Conservation (phyloP, 179 eudicot genomes). For the Silene vulgaris region DNA sequence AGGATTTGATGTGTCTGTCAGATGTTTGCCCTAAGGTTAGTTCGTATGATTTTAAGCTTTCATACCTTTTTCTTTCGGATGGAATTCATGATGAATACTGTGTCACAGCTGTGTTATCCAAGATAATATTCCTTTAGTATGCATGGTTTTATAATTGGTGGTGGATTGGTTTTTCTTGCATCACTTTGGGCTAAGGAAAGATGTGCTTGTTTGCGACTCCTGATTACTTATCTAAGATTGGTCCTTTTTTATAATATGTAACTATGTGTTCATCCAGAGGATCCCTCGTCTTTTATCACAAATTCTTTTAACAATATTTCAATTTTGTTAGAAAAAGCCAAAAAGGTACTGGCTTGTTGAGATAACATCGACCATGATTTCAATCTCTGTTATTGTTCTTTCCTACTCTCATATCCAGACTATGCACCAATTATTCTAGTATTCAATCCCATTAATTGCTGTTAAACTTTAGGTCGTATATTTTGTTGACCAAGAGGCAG, state of each 20-base stretch:
- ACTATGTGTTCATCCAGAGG: background rate
- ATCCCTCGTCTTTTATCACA: background rate
- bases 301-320: background rate
- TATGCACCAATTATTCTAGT: background rate
- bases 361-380: background rate
- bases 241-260: background rate
- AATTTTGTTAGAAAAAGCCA: background rate
- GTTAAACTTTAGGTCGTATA: slow-evolving; percentile 48
- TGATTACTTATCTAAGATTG: background rate
- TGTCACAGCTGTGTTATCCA: slow-evolving; percentile 2
- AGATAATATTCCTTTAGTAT: background rate
- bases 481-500: slow-evolving; percentile 45
- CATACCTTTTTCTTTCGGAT: background rate
- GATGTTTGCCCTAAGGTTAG: slow-evolving; percentile 75
- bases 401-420: background rate
- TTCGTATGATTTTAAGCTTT: background rate
- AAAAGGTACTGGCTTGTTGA: background rate
- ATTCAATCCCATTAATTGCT: background rate
- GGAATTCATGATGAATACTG: background rate
- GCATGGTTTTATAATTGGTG: background rate
- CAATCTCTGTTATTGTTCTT: background rate
- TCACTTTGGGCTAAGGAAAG: background rate
- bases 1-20: slow-evolving; percentile 59
- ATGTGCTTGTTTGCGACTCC: background rate
- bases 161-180: slow-evolving; percentile 3